Evolutionary conservation across 805 yeast genomes (phyloP), one percentile per base, ranked within the genome.

Genomic region (Yarrowia sp.): DNA sequence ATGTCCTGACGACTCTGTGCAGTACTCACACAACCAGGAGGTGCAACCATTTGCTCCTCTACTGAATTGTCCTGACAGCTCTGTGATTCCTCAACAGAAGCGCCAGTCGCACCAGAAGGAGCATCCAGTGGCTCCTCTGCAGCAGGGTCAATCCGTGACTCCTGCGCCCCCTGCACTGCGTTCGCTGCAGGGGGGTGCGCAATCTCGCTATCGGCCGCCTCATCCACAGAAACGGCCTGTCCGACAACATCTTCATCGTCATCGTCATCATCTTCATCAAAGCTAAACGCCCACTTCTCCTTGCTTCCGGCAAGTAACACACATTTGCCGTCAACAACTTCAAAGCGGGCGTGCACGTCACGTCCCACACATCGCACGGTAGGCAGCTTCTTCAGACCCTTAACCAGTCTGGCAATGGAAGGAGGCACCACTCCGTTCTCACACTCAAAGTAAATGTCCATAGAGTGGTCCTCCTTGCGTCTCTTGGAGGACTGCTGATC

Each of bases 221-320:
- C 32, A 26, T 26, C 32, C 32, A 19, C 19, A 19, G 32, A 26
- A 26, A 26, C 32, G 32, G 32, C 32, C 32, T 26, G 32, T 26
- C 32, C 32, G 32, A 26, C 32, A 5, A 26, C 32, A 26, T 26
- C 32, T 26, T 26, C 42, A 40, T 10, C 42, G 42, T 40, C 42
- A 12, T 40, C 42, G 14, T 40, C 48, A 43, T 43, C 48, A 7
- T 16, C 48, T 10, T 43, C 22, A 9, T 43, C 48, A 16, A 43
- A 43, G 1, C 48, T 16, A 8, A 43, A 43, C 48, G 22, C 22
- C 48, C 48, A 43, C 48, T 43, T 43, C 5, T 43, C 48, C 22
- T 43, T 43, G 22, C 48, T 43, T n/a, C 48, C 48, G 22, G 48
- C 48, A 43, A 43, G 48, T 9, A 43, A 22, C 5, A 43, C 48